Conservation (phyloP, 805 yeast genomes). For the Saccharomyces eubayanus region DNA sequence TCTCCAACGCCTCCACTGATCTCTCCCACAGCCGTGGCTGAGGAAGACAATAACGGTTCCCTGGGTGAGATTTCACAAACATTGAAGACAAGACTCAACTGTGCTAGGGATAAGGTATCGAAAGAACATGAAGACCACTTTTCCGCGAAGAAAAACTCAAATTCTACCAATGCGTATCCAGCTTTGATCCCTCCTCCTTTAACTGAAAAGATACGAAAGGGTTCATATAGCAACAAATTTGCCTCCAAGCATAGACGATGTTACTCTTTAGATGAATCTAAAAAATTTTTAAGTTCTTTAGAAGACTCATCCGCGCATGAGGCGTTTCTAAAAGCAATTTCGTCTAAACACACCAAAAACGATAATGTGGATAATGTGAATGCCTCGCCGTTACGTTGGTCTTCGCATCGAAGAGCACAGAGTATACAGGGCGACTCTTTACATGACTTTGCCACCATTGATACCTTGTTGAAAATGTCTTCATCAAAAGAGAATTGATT, state of each 20-base stretch:
- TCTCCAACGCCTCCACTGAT: constrained; percentile 28
- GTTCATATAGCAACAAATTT: neutral
- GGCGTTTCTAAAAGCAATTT: constrained; percentile 35
- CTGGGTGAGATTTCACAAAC: constrained; percentile 35
- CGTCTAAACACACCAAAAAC: constrained; percentile 27
- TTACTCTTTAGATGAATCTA: neutral
- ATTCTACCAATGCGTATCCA: neutral
- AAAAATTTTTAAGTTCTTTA: neutral
- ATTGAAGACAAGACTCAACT: constrained; percentile 34
- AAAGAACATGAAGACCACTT: constrained; percentile 4
- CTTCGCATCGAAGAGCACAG: neutral
- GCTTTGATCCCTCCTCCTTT: neutral
- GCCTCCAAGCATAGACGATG: neutral
- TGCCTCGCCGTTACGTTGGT: constrained; percentile 10
- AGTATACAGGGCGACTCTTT: neutral
- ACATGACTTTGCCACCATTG: neutral
- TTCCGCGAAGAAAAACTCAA: neutral
- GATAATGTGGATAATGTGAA: constrained; percentile 5
- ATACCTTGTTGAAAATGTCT: neutral
- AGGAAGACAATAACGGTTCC: constrained; percentile 28
- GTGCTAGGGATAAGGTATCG: constrained; percentile 35
- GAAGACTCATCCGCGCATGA: constrained; percentile 30
- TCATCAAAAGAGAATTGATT: neutral
- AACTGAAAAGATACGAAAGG: neutral
- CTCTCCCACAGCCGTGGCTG: constrained; percentile 16